Evolutionary conservation across 1,139 yeast species (phyloP).

Genomic region (Suhomyces ambrosiae): DNA sequence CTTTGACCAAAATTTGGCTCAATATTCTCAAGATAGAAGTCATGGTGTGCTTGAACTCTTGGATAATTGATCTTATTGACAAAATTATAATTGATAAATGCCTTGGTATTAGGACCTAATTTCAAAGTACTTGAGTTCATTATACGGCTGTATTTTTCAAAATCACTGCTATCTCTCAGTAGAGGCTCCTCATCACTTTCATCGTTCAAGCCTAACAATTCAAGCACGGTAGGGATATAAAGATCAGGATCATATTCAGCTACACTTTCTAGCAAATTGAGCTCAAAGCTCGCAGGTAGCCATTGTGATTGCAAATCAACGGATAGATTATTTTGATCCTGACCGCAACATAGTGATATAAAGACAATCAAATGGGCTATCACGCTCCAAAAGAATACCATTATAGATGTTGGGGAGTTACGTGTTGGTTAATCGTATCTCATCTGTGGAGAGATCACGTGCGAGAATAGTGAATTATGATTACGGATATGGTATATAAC

Average conservation of each 20-base stretch:
- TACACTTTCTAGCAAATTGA: conserved; percentile 58
- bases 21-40: conserved; percentile 43
- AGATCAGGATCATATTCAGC: conserved; percentile 51
- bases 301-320: conserved; percentile 29
- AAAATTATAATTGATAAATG: conserved; percentile 52
- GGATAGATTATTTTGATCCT: conserved; percentile 8
- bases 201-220: conserved; percentile 34
- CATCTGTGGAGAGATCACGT: no score
- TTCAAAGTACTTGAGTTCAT: conserved; percentile 29
- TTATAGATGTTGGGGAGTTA: no score
- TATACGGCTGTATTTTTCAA: conserved; percentile 45
- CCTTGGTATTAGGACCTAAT: conserved; percentile 11
- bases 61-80: conserved; percentile 61
- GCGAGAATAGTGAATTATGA: no score
- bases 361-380: neutral
- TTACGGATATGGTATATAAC: no score
- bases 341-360: neutral
- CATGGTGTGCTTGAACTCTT: conserved; percentile 63
- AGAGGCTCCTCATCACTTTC: conserved; percentile 26
- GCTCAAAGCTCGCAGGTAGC: conserved; percentile 43
- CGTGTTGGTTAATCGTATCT: no score
- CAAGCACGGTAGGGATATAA: conserved; percentile 49
- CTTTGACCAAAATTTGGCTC: conserved; percentile 22
- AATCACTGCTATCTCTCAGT: conserved; percentile 8
- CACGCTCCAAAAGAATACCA: neutral